Evolutionary conservation across 305 asterid genomes (phyloP).

Genomic region (Stenogyne calaminthoides): DNA sequence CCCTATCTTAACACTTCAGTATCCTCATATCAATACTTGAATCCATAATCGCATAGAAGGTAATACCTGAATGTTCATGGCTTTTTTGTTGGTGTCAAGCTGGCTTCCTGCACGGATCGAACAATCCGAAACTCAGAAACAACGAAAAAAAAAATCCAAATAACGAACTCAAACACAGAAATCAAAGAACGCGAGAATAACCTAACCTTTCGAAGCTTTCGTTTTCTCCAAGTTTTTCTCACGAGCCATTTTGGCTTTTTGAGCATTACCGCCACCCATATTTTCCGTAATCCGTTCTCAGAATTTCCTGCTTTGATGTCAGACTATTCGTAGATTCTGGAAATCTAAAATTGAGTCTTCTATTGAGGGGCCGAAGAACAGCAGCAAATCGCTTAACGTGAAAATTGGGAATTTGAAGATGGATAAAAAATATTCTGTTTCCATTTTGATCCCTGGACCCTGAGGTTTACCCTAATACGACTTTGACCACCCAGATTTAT

Average conservation of each 20-base stretch:
- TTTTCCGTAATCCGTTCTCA: not conserved
- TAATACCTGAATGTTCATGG: slow-evolving; percentile 57
- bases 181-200: not conserved
- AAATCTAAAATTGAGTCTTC: slow-evolving; percentile 31
- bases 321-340: slow-evolving; percentile 1
- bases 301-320: not conserved
- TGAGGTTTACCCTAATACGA: slow-evolving; percentile 20
- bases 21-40: not conserved
- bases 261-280: slow-evolving; percentile 68
- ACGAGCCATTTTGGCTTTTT: slow-evolving; percentile 62
- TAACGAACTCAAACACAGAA: slow-evolving; percentile 2
- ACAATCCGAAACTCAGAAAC: slow-evolving; percentile 9
- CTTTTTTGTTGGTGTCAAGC: slow-evolving; percentile 54
- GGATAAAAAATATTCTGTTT: not conserved
- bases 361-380: slow-evolving; percentile 22
- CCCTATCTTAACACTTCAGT: not conserved
- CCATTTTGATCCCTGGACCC: slow-evolving; percentile 13
- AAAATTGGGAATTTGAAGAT: slow-evolving; percentile 5
- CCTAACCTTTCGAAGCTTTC: slow-evolving; percentile 47
- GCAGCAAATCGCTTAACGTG: not conserved
- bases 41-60: not conserved
- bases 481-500: slow-evolving; percentile 4
- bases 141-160: not conserved
- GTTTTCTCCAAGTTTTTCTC: slow-evolving; percentile 55
- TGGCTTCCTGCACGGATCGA: slow-evolving; percentile 49